Conservation (phyloP, 139 green algal species). For the Dunaliella primolecta region DNA sequence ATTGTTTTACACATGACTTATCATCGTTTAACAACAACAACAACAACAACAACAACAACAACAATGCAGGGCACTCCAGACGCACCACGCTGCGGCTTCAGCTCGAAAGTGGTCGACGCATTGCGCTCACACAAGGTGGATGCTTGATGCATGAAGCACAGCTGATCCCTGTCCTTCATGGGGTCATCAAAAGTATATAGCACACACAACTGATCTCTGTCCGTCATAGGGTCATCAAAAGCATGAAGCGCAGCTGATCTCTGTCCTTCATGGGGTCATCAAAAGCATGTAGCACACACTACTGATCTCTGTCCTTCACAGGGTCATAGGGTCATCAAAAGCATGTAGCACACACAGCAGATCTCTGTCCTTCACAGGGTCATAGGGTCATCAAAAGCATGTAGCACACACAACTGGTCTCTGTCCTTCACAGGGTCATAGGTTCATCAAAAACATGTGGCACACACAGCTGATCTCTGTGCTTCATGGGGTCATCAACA, state of each 20-base stretch:
- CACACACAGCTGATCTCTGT: background rate
- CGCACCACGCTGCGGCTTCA: conserved; percentile 90
- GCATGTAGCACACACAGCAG: background rate
- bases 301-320: background rate
- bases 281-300: background rate
- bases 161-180: background rate
- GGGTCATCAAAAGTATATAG: background rate
- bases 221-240: background rate
- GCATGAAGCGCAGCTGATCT: background rate
- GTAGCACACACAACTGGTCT: background rate
- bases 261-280: background rate
- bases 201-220: background rate
- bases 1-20: too few species aligned
- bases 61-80: conserved; percentile 81
- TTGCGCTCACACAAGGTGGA: conserved; percentile 4
- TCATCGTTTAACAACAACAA: too few species aligned
- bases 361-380: background rate
- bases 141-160: too few species aligned
- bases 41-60: too few species aligned
- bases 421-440: background rate
- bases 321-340: background rate
- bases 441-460: background rate
- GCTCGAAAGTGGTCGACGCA: conserved; percentile 24
- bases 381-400: background rate
- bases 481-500: too few species aligned